Conservation (phyloP, 2,329 filamentous ascomycete species). For the Pyrenophora teres region DNA sequence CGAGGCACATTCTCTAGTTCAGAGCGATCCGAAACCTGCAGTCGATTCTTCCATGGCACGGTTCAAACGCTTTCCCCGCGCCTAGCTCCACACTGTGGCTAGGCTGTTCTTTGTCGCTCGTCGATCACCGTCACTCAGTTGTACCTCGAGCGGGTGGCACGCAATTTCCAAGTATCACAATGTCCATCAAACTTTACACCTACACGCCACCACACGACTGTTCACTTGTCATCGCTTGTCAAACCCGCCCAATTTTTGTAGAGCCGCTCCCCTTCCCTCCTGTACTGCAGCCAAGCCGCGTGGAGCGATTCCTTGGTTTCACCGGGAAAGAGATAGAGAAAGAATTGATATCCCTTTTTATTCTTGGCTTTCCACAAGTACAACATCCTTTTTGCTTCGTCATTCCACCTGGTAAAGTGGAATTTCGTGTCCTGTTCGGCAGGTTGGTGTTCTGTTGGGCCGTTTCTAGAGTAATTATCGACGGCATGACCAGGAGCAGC, state of each 20-base stretch:
- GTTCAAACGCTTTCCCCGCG: too few relatives aligned
- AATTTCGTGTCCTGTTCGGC: neutral
- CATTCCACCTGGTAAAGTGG: slow-evolving; percentile 5
- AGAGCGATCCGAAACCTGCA: too few relatives aligned
- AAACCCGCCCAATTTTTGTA: neutral
- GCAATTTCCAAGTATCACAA: too few relatives aligned
- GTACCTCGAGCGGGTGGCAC: too few relatives aligned
- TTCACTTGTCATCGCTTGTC: neutral
- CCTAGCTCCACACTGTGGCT: too few relatives aligned
- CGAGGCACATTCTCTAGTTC: too few relatives aligned
- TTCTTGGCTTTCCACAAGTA: slow-evolving; percentile 5
- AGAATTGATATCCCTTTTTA: slow-evolving; percentile 3
- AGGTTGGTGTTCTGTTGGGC: too few relatives aligned
- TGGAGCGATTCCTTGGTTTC: slow-evolving; percentile 3
- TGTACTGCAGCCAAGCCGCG: slow-evolving; percentile 4
- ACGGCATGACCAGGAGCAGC: neutral
- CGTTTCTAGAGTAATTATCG: neutral
- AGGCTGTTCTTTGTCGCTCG: too few relatives aligned
- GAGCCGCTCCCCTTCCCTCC: neutral
- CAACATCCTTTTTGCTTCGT: slow-evolving; percentile 3
- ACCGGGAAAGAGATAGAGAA: slow-evolving; percentile 3
- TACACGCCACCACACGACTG: neutral
- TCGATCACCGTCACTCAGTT: too few relatives aligned
- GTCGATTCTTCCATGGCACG: too few relatives aligned
- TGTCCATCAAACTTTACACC: too few relatives aligned